Percentiles rank a stretch among this genome's conserved stretches.
These are phyloP conservation scores for Ceriops decandra DNA, from an alignment of 345 rosid genomes.

Conservation along the genomic window DNA sequence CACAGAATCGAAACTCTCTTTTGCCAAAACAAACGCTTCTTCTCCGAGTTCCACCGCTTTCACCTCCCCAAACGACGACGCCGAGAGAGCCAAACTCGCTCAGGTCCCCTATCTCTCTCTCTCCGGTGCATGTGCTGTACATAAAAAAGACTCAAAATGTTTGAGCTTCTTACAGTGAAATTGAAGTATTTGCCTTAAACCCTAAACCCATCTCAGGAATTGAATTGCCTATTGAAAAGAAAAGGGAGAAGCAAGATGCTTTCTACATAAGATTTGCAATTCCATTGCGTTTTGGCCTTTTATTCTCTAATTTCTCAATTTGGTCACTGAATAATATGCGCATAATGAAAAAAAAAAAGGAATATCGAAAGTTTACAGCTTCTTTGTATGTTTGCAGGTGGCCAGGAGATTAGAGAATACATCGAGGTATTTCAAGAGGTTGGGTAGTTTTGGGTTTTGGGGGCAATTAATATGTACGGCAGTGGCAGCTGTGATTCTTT, in stretches of 20 bases:
- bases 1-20: constrained; percentile 27
- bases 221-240: not conserved
- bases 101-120: constrained; percentile 40
- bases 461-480: constrained; percentile 83
- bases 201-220: not conserved
- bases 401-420: constrained; percentile 90
- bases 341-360: not conserved
- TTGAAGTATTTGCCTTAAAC: not conserved
- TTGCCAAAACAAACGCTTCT: constrained; percentile 26
- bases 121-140: not conserved
- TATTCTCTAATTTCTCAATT: not conserved
- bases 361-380: not conserved
- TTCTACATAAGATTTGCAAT: not conserved
- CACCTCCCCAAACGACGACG: constrained; percentile 38
- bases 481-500: constrained; percentile 84
- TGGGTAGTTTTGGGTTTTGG: constrained; percentile 93
- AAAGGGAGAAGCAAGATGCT: not conserved
- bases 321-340: not conserved
- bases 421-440: constrained; percentile 82
- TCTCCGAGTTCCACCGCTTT: constrained; percentile 41
- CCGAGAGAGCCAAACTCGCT: constrained; percentile 66
- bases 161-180: not conserved
- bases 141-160: not conserved
- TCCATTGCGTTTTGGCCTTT: not conserved
- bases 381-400: constrained; percentile 45